phyloP scores from a whole-genome alignment of 305 asterid species.

The Plantago lanceolata region DNA sequence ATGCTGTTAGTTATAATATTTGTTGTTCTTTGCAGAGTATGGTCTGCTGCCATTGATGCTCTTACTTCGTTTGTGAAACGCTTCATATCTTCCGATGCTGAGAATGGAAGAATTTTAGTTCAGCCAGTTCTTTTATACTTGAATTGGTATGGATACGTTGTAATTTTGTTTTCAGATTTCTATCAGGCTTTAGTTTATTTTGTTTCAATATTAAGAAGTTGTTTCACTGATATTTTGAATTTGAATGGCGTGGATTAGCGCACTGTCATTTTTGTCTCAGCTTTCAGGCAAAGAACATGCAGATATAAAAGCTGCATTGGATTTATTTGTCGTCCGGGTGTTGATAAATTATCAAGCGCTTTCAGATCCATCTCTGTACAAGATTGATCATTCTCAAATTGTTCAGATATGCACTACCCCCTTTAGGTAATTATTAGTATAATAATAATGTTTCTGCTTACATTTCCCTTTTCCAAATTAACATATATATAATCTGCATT shows the following conservation, averaged over 20 bases:
- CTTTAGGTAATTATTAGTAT: slow-evolving; percentile 60
- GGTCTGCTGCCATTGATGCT: slow-evolving; percentile 96
- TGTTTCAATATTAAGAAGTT: slow-evolving; percentile 22
- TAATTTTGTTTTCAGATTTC: slow-evolving; percentile 10
- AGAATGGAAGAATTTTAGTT: slow-evolving; percentile 69
- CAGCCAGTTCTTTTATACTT: slow-evolving; percentile 92
- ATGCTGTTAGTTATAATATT: slow-evolving; percentile 21
- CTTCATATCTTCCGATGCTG: slow-evolving; percentile 70
- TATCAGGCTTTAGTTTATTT: slow-evolving; percentile 18
- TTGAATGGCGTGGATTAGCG: slow-evolving; percentile 47
- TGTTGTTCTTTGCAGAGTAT: slow-evolving; percentile 56
- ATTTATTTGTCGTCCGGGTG: slow-evolving; percentile 61
- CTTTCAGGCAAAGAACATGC: slow-evolving; percentile 62
- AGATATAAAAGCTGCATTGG: slow-evolving; percentile 53
- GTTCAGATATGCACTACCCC: slow-evolving; percentile 87
- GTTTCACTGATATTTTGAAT: slow-evolving; percentile 25
- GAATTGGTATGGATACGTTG: slow-evolving; percentile 52
- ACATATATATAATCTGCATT: slow-evolving; percentile 14
- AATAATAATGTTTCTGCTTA: slow-evolving; percentile 20
- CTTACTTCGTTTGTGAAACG: slow-evolving; percentile 76
- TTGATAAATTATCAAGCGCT: slow-evolving; percentile 79
- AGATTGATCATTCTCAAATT: slow-evolving; percentile 73
- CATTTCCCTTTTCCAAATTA: slow-evolving; percentile 6
- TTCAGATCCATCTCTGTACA: slow-evolving; percentile 79
- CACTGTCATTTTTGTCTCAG: slow-evolving; percentile 62